Conservation (phyloP, 2,329 filamentous ascomycete genomes). For the Zasmidium cellare region DNA sequence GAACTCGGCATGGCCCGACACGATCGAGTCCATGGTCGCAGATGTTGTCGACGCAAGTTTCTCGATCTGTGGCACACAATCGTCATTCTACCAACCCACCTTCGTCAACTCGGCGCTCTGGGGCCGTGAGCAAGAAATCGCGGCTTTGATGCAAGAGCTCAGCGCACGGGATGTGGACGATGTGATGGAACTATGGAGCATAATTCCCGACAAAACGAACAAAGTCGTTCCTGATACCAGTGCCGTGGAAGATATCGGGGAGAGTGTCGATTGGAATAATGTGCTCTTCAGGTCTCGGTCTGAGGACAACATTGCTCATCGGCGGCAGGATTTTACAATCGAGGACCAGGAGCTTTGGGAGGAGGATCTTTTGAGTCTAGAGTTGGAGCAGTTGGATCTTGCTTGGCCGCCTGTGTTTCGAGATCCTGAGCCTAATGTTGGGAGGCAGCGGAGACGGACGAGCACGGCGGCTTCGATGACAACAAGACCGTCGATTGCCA, state of each 20-base stretch:
- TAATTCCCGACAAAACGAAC: not conserved
- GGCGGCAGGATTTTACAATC: not conserved
- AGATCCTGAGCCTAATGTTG: constrained; percentile 6
- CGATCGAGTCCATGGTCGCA: constrained; percentile 11
- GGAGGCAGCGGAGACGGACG: constrained; percentile 2
- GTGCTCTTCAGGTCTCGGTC: constrained; percentile 1
- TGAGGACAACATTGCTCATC: constrained; percentile 1
- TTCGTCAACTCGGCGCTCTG: constrained; percentile 11
- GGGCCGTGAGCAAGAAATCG: constrained; percentile 19
- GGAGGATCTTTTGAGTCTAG: not conserved
- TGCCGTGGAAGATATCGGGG: not conserved
- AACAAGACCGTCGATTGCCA: no score
- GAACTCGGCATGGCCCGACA: not conserved
- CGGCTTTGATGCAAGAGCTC: constrained; percentile 16
- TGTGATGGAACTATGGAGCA: constrained; percentile 17
- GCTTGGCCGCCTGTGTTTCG: constrained; percentile 9
- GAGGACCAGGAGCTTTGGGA: constrained; percentile 1
- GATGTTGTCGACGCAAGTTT: constrained; percentile 18
- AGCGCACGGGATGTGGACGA: constrained; percentile 10
- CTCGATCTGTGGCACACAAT: constrained; percentile 1
- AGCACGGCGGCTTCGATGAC: not conserved
- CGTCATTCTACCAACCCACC: constrained; percentile 2
- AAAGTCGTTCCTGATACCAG: constrained; percentile 6
- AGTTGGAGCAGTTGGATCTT: constrained; percentile 9
- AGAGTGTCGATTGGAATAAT: constrained; percentile 6